Evolutionary conservation across 345 rosid species (phyloP).

Genomic region (Arabis alpina): DNA sequence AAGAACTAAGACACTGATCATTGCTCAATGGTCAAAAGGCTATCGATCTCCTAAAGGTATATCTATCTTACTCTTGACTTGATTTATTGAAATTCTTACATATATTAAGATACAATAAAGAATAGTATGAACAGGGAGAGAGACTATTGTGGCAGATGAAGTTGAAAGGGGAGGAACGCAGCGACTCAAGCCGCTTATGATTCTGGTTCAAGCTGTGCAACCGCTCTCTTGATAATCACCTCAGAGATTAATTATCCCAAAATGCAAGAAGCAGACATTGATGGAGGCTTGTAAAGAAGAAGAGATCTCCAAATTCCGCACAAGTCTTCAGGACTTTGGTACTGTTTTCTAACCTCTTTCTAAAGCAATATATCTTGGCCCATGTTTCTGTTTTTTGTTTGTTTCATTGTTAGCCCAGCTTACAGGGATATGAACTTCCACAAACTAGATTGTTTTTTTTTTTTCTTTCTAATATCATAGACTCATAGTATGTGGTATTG

Average conservation of each 20-base stretch:
- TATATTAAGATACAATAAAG: background rate
- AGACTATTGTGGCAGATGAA: slow-evolving; percentile 22
- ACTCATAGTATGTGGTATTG: no score
- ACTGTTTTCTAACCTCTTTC: background rate
- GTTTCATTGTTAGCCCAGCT: background rate
- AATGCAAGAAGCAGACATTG: slow-evolving; percentile 19
- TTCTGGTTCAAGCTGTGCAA: slow-evolving; percentile 15
- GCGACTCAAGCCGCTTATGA: slow-evolving; percentile 6
- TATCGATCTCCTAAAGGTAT: slow-evolving; percentile 8
- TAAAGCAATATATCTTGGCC: background rate
- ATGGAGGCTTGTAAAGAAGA: background rate
- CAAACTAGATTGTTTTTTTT: no score
- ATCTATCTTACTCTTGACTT: slow-evolving; percentile 1
- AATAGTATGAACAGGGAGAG: slow-evolving; percentile 5
- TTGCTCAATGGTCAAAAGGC: slow-evolving; percentile 3
- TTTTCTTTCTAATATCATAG: no score
- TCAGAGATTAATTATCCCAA: background rate
- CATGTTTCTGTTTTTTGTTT: background rate
- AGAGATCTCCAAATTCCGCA: slow-evolving; percentile 9
- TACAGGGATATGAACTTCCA: no score
- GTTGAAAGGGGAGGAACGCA: slow-evolving; percentile 10
- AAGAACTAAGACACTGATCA: slow-evolving; percentile 20
- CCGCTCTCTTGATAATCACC: background rate
- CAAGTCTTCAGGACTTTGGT: background rate
- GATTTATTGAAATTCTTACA: background rate